These are phyloP conservation scores for Cucurbita pepo DNA, from an alignment of 306 rosid genomes.

Conservation along the genomic window DNA sequence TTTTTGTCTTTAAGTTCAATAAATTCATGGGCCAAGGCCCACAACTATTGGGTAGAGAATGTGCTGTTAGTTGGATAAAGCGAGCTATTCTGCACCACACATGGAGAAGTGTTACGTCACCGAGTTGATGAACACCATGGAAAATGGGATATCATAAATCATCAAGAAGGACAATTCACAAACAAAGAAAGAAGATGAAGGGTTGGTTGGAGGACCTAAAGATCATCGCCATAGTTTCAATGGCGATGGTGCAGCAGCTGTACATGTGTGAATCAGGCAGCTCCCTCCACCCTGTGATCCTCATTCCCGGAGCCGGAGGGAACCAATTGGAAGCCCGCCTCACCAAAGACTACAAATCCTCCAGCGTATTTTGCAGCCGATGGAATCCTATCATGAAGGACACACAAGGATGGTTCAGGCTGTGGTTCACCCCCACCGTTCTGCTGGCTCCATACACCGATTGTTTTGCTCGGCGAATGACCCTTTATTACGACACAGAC, in stretches of 20 bases:
- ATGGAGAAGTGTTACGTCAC: neutral
- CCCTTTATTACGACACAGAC: conserved; percentile 31
- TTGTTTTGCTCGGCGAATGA: conserved; percentile 82
- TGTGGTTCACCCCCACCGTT: conserved; percentile 69
- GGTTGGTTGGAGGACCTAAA: neutral
- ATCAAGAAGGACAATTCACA: neutral
- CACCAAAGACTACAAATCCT: conserved; percentile 34
- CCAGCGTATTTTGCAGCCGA: conserved; percentile 34
- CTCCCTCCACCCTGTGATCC: conserved; percentile 47
- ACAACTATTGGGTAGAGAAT: neutral
- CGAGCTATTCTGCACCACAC: neutral
- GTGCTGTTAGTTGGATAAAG: neutral
- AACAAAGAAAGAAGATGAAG: neutral
- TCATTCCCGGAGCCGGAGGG: conserved; percentile 79
- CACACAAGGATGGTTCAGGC: conserved; percentile 63
- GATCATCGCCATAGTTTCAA: conserved; percentile 8
- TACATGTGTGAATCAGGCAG: conserved; percentile 27
- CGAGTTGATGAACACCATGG: neutral
- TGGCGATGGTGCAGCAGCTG: conserved; percentile 20
- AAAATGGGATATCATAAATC: neutral
- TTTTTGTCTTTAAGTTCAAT: no score
- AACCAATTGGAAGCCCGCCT: conserved; percentile 73
- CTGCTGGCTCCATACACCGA: conserved; percentile 50
- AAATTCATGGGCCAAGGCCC: neutral
- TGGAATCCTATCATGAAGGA: conserved; percentile 44